Percentiles rank a stretch among this genome's conserved stretches.
Conservation (phyloP, 2,329 filamentous ascomycete genomes). For the Pleoardoris graminearum region DNA sequence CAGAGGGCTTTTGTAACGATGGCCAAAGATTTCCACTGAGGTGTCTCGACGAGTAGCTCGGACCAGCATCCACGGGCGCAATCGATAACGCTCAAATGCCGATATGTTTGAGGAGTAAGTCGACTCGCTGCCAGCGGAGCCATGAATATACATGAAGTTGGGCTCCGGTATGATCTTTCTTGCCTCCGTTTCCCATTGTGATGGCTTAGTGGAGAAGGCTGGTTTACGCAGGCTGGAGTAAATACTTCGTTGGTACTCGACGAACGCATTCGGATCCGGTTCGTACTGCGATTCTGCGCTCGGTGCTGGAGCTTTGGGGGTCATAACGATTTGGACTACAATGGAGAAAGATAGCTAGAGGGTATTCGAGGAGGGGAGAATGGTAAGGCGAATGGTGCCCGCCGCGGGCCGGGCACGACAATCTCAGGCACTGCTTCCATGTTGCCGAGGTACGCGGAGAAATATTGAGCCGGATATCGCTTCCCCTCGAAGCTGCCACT, state of each 20-base stretch:
- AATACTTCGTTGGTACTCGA: constrained; percentile 43
- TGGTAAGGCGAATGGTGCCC: no score
- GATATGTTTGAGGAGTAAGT: constrained; percentile 44
- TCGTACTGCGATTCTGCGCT: constrained; percentile 26
- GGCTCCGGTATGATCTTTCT: constrained; percentile 36
- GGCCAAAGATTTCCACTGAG: constrained; percentile 40
- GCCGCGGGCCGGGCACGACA: no score
- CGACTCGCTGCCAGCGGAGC: constrained; percentile 43
- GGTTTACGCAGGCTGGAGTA: constrained; percentile 44
- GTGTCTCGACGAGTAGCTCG: constrained; percentile 42
- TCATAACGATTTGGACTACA: not conserved
- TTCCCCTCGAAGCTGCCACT: no score
- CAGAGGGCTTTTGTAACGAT: constrained; percentile 55
- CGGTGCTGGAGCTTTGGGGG: not conserved
- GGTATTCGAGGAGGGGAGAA: no score
- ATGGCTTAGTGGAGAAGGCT: constrained; percentile 46
- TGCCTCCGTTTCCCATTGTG: constrained; percentile 46
- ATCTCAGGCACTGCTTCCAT: no score
- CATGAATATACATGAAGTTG: constrained; percentile 48
- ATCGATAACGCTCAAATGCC: constrained; percentile 46
- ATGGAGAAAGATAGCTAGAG: no score
- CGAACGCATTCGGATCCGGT: constrained; percentile 43
- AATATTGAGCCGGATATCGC: no score
- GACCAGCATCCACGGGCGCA: constrained; percentile 47
- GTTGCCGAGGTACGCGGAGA: no score